A percentile compares a stretch with the other conserved stretches of the same genome.
Conservation (phyloP, 306 rosid genomes). For the Gillenia trifoliata region DNA sequence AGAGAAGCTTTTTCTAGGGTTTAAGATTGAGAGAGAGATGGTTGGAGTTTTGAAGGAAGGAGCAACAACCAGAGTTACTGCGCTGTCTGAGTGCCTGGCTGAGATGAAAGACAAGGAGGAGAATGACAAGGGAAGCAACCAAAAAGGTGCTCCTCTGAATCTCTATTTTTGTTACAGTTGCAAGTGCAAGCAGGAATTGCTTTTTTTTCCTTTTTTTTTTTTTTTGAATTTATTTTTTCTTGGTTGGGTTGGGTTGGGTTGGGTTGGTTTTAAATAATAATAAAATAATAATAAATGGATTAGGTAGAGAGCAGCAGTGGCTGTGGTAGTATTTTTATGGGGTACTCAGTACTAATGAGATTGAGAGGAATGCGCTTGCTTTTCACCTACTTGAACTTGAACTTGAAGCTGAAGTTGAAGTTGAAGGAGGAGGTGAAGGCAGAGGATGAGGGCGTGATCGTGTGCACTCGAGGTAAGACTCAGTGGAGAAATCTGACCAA, state of each 20-base stretch:
- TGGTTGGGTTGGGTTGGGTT: too few relatives aligned
- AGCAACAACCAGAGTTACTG: conserved; percentile 21
- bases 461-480: conserved; percentile 36
- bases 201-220: conserved; percentile 3
- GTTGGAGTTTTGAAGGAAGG: not conserved
- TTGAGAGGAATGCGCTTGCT: conserved; percentile 31
- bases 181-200: not conserved
- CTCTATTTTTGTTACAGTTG: not conserved
- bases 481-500: conserved; percentile 1
- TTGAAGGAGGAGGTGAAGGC: conserved; percentile 3
- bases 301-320: conserved; percentile 58
- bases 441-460: conserved; percentile 35
- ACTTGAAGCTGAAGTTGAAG: not conserved
- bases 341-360: conserved; percentile 6
- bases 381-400: conserved; percentile 58
- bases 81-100: not conserved
- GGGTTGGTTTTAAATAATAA: too few relatives aligned
- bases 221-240: conserved; percentile 5
- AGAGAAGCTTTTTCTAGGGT: conserved; percentile 3
- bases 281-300: conserved; percentile 26
- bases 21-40: not conserved
- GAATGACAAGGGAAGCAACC: not conserved
- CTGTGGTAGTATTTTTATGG: conserved; percentile 21
- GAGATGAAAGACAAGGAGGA: not conserved
- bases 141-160: not conserved